Percentiles rank a stretch among this genome's conserved stretches.
Evolutionary conservation across 345 rosid genomes (phyloP).

Genomic region (Gossypium anomalum): DNA sequence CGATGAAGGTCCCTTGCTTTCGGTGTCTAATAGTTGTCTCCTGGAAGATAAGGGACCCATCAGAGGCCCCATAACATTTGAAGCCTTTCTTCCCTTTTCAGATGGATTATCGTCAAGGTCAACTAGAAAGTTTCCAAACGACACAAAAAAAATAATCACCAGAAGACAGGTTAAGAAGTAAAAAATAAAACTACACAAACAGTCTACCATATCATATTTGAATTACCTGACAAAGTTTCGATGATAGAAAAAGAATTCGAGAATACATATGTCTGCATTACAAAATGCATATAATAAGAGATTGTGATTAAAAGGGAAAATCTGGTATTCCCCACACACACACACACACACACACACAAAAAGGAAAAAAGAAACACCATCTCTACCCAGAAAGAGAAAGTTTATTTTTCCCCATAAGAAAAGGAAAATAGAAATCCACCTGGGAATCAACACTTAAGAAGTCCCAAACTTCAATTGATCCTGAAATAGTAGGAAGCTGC

Average conservation of each 20-base stretch:
- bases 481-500: slow-evolving; percentile 87
- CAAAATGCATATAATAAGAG: slow-evolving; percentile 17
- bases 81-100: slow-evolving; percentile 36
- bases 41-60: slow-evolving; percentile 34
- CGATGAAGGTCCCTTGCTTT: slow-evolving; percentile 41
- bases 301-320: not conserved
- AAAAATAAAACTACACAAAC: not conserved
- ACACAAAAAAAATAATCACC: slow-evolving; percentile 1
- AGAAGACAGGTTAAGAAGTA: slow-evolving; percentile 11
- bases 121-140: slow-evolving; percentile 39
- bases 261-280: slow-evolving; percentile 88
- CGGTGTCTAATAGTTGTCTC: slow-evolving; percentile 37
- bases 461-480: slow-evolving; percentile 99
- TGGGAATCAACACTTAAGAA: slow-evolving; percentile 96
- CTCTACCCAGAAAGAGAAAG: not conserved
- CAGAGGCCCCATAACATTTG: slow-evolving; percentile 34
- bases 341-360: not conserved
- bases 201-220: slow-evolving; percentile 19
- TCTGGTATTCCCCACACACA: not conserved
- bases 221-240: slow-evolving; percentile 82
- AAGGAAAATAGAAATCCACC: slow-evolving; percentile 38
- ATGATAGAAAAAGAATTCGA: slow-evolving; percentile 89
- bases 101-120: slow-evolving; percentile 60
- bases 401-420: not conserved
- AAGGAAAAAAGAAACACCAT: not conserved